Percentiles rank a stretch among this genome's conserved stretches.
Conservation (phyloP, 352 stramenopile genomes). For the Pelagophyceae sp. region DNA sequence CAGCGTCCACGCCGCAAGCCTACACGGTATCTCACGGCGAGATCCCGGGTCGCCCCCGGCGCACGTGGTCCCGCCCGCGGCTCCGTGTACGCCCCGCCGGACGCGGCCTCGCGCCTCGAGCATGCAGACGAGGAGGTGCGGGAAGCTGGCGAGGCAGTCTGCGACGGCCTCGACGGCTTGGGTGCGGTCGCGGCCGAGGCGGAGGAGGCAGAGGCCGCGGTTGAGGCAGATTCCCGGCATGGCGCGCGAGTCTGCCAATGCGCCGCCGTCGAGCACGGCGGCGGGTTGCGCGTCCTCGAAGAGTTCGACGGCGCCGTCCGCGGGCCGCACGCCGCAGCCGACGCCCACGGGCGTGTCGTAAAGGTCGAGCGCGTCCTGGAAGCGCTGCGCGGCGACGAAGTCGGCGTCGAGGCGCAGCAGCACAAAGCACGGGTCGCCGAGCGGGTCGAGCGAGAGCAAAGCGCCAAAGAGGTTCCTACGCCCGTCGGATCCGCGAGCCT, state of each 20-base stretch:
- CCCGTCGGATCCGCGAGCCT: too few species aligned
- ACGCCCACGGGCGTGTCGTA: neutral
- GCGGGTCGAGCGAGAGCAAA: neutral
- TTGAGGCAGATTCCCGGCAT: neutral
- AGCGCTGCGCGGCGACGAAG: neutral
- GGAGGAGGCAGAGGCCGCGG: neutral
- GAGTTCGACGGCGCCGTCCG: neutral
- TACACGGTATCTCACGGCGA: too few species aligned
- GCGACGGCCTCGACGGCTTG: slow-evolving; percentile 1
- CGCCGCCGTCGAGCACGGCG: neutral
- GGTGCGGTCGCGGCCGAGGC: neutral
- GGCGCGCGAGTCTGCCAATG: neutral
- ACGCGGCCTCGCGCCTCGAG: too few species aligned
- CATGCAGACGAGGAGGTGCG: slow-evolving; percentile 5
- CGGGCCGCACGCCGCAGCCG: neutral
- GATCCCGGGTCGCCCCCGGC: too few species aligned
- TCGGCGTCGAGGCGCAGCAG: slow-evolving; percentile 5
- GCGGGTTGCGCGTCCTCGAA: neutral
- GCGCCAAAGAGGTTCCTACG: neutral
- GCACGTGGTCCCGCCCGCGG: too few species aligned
- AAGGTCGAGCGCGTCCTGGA: neutral
- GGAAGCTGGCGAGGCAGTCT: neutral
- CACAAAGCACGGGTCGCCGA: neutral
- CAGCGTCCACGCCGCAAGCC: slow-evolving; percentile 5
- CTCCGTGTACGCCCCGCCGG: too few species aligned